phyloP scores from a whole-genome alignment of 179 eudicot species.

The Beta macrorhiza region DNA sequence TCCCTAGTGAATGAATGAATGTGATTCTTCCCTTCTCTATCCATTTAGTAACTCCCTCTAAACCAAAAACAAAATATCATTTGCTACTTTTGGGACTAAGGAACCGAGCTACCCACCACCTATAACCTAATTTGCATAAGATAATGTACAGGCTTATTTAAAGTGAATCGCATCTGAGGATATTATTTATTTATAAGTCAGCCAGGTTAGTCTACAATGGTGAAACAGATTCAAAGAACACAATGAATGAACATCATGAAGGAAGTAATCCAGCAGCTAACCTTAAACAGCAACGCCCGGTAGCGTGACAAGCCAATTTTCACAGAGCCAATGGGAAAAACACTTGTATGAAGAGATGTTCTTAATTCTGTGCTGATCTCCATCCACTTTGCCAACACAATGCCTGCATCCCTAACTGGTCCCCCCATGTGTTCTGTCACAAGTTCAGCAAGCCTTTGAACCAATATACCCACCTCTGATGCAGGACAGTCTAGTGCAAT shows the following conservation, averaged over 20 bases:
- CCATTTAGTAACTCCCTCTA: not conserved
- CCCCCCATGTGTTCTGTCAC: conserved; percentile 96
- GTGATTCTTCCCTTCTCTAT: not conserved
- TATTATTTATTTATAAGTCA: not conserved
- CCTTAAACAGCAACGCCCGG: conserved; percentile 98
- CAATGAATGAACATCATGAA: not conserved
- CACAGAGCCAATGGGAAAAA: conserved; percentile 85
- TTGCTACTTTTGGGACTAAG: not conserved
- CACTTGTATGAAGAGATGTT: conserved; percentile 82
- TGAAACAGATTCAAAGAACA: not conserved
- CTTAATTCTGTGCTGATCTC: conserved; percentile 80
- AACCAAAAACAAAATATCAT: not conserved
- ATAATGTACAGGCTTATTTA: not conserved
- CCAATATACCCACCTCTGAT: conserved; percentile 54
- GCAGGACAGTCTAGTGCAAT: conserved; percentile 70
- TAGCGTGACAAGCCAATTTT: conserved; percentile 87
- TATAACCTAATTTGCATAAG: not conserved
- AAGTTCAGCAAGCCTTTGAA: conserved; percentile 86
- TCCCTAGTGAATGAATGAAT: not conserved
- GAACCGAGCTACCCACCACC: not conserved
- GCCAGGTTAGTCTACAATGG: not conserved
- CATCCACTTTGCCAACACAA: conserved; percentile 69
- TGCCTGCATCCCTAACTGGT: conserved; percentile 84
- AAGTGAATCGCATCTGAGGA: not conserved
- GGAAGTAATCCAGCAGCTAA: conserved; percentile 34